Base-by-base conservation (phyloP, 2,329 filamentous ascomycete species). In the Fusarium circinatum region DNA sequence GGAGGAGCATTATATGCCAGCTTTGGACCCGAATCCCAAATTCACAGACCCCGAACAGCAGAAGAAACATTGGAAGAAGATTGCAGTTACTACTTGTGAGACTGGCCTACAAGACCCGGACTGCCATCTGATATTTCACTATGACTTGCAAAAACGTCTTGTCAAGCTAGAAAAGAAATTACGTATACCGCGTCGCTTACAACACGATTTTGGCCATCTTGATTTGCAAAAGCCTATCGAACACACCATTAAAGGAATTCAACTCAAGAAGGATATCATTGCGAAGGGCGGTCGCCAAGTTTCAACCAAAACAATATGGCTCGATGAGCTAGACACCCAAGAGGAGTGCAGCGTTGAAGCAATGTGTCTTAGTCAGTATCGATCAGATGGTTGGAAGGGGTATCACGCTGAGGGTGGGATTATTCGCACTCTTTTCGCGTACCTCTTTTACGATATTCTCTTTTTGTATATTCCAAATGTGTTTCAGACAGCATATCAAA, bases 381-480 rank as follows among this genome's bases (percentile, higher is more conserved):
- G 94, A 38, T 86, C 88, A 15, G 86, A 93, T 59, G 96, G 95
- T 6, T 98, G 94, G 92, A 98, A 98, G 81, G 96, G 96, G 17
- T 98, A 96, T 79, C 96, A 99, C 82, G 90, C 92, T 24, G 96
- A 99, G 85, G 94, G 95, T 39, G 94, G 95, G 5, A 95, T 98
- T 76, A 85, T 98, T 12, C 91, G 95, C n/a, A 99, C 96, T 0
- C 86, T 99, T 32, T 95, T 95, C 82, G 93, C 91, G 20, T 96
- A 96, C 79, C 89, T 99, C 24, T 98, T 98, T 85, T 96, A 92
- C 85, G 96, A 99, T 82, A 89, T 98, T 30, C 85, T 99, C 12
- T 98, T 98, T 83, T 87, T 94, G 32, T 98, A 97, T 82, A 89
- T 98, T 10, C 96, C 96, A 32, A 98, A 98, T 77, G 96, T 99